Base-by-base conservation (phyloP, 805 yeast species). In the Sugiyamaella boreocaroliniensis region DNA sequence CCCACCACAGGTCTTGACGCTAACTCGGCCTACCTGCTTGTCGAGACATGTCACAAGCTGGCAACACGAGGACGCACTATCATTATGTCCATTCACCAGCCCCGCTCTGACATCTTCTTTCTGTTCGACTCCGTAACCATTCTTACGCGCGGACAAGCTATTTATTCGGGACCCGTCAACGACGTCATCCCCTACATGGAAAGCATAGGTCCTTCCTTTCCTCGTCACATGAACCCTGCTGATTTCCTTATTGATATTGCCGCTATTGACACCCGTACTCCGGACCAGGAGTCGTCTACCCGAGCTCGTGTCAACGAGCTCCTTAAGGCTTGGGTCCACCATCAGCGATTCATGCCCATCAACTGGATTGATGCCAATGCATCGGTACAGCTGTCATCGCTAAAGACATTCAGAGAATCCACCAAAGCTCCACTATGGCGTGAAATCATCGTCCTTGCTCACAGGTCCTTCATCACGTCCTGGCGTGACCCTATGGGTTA, bases 1-100 rank as follows among this genome's bases (percentile, higher is more conserved):
- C 95, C 96, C 5, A 88, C 96, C 0, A 87, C 96, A 0, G 95
- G 96, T 0, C 69, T 88, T 34, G 96, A 88, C 66, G 82, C 95
- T 4, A 81, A 80, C 55, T 82, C 89, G 11, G 90, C 96, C 0
- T 78, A 75, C 57, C 69, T 81, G 52, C 71, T 88, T 37, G 77
- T 88, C 14, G 71, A 76, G 45, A 79, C 87, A 0, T 73, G 89
- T 51, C 78, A 80, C 58, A 74, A 77, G 52, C 70, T 84, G 37
- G 81, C 86, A 0, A 64, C 64, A 44, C 66, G 69, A 12, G 90
- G 92, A 0, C 79, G 88, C 53, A 85, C 93, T 0, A 76, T 89
- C 20, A 75, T 88, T 2, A 71, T 86, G 66, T 83, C 89, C 48
- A 84, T 88, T 42, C 96, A 88, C 64, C 96, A 88, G 65, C 96